These are phyloP conservation scores for Lathyrus oleraceus DNA, from an alignment of 306 rosid species.

Conservation along the genomic window DNA sequence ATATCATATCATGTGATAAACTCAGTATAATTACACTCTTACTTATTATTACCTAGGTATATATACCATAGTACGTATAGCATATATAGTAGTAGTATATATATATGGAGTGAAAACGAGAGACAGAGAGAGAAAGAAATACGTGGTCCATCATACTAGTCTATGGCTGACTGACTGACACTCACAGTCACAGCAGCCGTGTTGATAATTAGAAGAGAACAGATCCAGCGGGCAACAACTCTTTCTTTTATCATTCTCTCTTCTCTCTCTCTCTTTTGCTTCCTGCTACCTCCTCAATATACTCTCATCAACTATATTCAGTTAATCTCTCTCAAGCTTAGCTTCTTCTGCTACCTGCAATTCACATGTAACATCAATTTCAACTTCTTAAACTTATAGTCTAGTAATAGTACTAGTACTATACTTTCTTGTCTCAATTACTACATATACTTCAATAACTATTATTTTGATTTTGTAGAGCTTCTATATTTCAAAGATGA, in stretches of 20 bases:
- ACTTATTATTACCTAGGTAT: too few relatives aligned
- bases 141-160: slow-evolving; percentile 60
- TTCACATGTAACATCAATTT: slow-evolving; percentile 34
- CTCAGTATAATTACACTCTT: too few relatives aligned
- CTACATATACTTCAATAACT: background rate
- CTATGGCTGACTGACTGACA: slow-evolving; percentile 84
- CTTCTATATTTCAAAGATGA: slow-evolving; percentile 30
- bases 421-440: background rate
- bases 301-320: slow-evolving; percentile 19
- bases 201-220: slow-evolving; percentile 53
- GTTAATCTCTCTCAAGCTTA: background rate
- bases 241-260: slow-evolving; percentile 16
- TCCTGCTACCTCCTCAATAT: slow-evolving; percentile 20
- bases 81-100: too few relatives aligned
- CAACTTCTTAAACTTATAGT: slow-evolving; percentile 1
- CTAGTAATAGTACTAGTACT: background rate
- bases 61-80: too few relatives aligned
- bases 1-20: too few relatives aligned
- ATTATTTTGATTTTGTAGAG: background rate
- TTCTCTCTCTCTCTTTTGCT: slow-evolving; percentile 28
- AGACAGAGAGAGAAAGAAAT: slow-evolving; percentile 15
- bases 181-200: slow-evolving; percentile 57
- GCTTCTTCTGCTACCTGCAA: background rate
- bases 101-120: slow-evolving; percentile 19
- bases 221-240: background rate